Base-by-base conservation (phyloP, 1,139 yeast genomes). In the Pichia terricola region DNA sequence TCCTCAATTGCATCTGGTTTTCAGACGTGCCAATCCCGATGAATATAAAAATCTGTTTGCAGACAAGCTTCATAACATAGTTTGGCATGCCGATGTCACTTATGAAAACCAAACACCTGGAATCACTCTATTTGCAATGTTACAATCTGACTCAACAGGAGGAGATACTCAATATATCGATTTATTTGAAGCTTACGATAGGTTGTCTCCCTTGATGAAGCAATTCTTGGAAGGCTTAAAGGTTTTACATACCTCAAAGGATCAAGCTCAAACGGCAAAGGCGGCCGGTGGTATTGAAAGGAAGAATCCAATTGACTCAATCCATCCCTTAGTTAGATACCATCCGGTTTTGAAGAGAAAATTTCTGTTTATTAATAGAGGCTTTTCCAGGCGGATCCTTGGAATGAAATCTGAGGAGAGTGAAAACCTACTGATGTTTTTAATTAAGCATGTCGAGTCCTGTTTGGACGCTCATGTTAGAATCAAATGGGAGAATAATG, bases 61-160 rank as follows among this genome's bases (percentile, higher is more conserved):
- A 38, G 63, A 69, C 36, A 16, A 16, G 22, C 22, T 16, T 16
- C 22, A 16, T 16, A 16, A 16, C 22, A 16, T 16, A 16, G 55
- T 56, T 8, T 81, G 83, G 81, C 89, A 82, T 60, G 70, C 83
- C 1, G 89, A 82, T 59, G 80, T 78, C 34, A 70, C 84, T 26
- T 81, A 80, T 59, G 89, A 81, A 57, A 65, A 69, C 48, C 86
- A 79, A 59, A 84, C 89, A 9, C 84, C 89, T 4, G 75, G 81
- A 2, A 66, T 75, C 49, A 81, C 89, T 1, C 69, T 79, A 40
- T 75, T 82, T 53, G 69, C 78, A 42, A 72, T 79, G 46, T 62
- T 58, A 28, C 57, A 58, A 45, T 50, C 55, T 22, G 50, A 48
- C 16, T 45, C 40, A 30, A 46, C 44, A 44, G 89, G 89, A 44